These are phyloP conservation scores for Vitis hybrid DNA, from an alignment of 177 flowering plant genomes.

Conservation along the genomic window DNA sequence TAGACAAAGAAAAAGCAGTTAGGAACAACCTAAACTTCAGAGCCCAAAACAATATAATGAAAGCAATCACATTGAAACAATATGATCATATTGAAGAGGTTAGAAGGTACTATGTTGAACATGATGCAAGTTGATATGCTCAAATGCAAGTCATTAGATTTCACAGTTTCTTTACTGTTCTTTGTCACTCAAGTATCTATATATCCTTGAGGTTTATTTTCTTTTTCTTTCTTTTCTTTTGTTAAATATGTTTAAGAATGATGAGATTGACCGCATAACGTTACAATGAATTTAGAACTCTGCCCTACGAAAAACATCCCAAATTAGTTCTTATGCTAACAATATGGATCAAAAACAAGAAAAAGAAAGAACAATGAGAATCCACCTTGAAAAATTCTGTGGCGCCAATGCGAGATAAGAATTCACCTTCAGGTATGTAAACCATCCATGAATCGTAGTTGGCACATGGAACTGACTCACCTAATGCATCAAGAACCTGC, in stretches of 20 bases:
- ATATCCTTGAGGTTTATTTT: background rate
- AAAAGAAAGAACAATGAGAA: background rate
- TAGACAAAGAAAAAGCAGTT: background rate
- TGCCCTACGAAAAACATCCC: too few species aligned
- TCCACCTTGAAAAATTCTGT: slow-evolving; percentile 84
- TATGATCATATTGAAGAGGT: too few species aligned
- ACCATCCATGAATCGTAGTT: slow-evolving; percentile 99
- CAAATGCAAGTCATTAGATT: background rate
- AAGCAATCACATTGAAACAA: background rate
- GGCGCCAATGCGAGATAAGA: slow-evolving; percentile 89
- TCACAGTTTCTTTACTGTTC: background rate
- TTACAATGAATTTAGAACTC: background rate
- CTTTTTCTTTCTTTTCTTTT: background rate
- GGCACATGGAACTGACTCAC: slow-evolving; percentile 76
- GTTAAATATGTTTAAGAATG: background rate
- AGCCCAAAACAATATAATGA: slow-evolving; percentile 1
- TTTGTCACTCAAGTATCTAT: background rate
- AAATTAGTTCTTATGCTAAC: too few species aligned
- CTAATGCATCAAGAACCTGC: slow-evolving; percentile 92
- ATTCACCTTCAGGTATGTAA: slow-evolving; percentile 91
- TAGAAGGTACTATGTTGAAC: too few species aligned
- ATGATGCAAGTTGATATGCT: background rate
- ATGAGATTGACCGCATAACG: background rate
- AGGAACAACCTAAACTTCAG: background rate
- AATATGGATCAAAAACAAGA: background rate